Conservation (phyloP, 371 early-diverging fungal species). For the Neoconidiobolus thromboides region DNA sequence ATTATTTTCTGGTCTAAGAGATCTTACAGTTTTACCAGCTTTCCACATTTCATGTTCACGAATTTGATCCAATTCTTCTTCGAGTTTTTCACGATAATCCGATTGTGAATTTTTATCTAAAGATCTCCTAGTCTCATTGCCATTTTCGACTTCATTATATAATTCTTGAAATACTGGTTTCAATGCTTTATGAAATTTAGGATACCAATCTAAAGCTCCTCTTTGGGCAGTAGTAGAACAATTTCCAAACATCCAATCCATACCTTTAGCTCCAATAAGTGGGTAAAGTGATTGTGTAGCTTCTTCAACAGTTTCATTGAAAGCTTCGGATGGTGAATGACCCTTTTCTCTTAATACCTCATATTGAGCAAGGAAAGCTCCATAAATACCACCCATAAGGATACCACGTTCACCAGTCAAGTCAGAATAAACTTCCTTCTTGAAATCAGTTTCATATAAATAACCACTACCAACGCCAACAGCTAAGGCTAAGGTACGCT, state of each 20-base stretch:
- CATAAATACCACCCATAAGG: constrained; percentile 96
- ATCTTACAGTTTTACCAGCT: constrained; percentile 78
- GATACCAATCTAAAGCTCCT: constrained; percentile 95
- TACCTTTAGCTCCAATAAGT: constrained; percentile 87
- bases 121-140: constrained; percentile 74
- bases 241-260: constrained; percentile 94
- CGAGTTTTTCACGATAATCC: constrained; percentile 82
- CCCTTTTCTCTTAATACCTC: constrained; percentile 87
- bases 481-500: constrained; percentile 81
- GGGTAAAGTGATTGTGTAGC: constrained; percentile 95
- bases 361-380: constrained; percentile 92
- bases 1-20: constrained; percentile 47
- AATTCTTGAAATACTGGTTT: constrained; percentile 87
- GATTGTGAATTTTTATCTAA: constrained; percentile 73
- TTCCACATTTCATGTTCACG: constrained; percentile 58
- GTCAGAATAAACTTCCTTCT: constrained; percentile 94
- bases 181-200: constrained; percentile 77
- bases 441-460: constrained; percentile 90
- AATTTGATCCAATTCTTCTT: constrained; percentile 75
- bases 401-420: constrained; percentile 94
- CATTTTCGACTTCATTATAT: constrained; percentile 73
- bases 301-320: constrained; percentile 98
- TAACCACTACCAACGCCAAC: constrained; percentile 92
- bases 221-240: constrained; percentile 91
- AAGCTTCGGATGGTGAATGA: constrained; percentile 94